Evolutionary conservation across 2,329 filamentous ascomycete species (phyloP).

Genomic region (Hyphodiscus sp.): DNA sequence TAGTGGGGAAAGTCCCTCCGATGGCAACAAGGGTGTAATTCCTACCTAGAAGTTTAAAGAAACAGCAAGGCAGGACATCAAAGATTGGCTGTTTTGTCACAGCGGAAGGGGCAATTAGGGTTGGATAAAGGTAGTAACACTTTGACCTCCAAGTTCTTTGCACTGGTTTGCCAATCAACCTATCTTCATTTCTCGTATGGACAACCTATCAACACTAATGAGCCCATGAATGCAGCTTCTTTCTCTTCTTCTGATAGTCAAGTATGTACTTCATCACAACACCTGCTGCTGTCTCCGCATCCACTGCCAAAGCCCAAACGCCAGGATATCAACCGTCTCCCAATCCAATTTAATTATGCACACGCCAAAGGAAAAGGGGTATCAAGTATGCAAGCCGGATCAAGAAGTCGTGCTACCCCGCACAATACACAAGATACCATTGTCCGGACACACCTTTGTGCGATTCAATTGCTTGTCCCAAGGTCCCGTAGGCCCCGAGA

Average conservation of each 20-base stretch:
- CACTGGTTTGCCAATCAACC: neutral
- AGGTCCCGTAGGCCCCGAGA: conserved; percentile 54
- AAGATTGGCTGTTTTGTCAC: no score
- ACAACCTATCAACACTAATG: neutral
- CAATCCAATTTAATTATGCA: neutral
- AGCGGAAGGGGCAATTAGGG: no score
- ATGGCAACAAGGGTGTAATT: no score
- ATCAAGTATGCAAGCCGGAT: neutral
- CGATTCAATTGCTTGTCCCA: conserved; percentile 51
- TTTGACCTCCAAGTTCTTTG: no score
- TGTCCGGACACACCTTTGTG: conserved; percentile 48
- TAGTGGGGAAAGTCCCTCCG: no score
- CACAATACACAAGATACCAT: conserved; percentile 26
- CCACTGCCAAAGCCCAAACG: neutral
- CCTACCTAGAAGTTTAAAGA: no score
- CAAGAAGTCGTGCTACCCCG: conserved; percentile 20
- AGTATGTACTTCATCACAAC: neutral
- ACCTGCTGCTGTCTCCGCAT: neutral
- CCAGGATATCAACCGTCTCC: neutral
- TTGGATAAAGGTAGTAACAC: no score
- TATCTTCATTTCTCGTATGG: neutral
- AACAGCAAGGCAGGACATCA: no score
- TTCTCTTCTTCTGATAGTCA: neutral
- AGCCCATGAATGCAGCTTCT: neutral
- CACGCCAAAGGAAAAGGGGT: neutral